A percentile compares a stretch with the other conserved stretches of the same genome.
Conservation (phyloP, 257 asterid genomes). For the Lycium ferocissimum region DNA sequence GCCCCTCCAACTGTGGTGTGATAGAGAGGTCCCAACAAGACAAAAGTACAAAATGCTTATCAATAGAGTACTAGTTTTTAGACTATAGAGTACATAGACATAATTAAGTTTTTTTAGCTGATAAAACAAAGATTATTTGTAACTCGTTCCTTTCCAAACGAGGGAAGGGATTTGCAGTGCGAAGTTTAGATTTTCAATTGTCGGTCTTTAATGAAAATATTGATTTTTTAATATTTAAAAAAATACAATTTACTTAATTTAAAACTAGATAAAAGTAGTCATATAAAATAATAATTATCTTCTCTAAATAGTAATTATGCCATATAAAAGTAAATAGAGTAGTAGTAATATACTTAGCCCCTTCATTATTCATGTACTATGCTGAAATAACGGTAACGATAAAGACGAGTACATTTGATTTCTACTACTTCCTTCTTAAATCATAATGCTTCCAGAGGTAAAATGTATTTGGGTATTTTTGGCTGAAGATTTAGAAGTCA, state of each 20-base stretch:
- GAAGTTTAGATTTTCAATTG: no score
- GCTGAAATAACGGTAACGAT: neutral
- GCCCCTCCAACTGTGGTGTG: neutral
- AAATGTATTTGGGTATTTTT: neutral
- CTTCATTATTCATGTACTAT: neutral
- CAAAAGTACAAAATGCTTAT: neutral
- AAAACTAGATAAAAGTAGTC: no score
- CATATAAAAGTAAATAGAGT: neutral
- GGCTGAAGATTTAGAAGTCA: neutral
- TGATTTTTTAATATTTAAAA: no score
- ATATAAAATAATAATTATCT: no score
- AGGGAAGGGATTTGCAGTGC: no score
- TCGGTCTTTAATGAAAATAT: no score
- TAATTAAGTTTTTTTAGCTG: neutral
- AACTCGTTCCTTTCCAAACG: neutral
- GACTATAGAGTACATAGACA: neutral
- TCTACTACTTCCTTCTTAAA: neutral
- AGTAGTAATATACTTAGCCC: no score
- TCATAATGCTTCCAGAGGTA: neutral
- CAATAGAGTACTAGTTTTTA: neutral
- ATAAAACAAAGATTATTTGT: neutral
- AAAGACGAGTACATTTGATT: no score
- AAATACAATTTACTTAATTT: no score
- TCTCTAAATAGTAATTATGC: no score
- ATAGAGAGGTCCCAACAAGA: constrained; percentile 8